Conservation (phyloP, 2,329 filamentous ascomycete genomes). For the Magnaporthiopsis incrustans region DNA sequence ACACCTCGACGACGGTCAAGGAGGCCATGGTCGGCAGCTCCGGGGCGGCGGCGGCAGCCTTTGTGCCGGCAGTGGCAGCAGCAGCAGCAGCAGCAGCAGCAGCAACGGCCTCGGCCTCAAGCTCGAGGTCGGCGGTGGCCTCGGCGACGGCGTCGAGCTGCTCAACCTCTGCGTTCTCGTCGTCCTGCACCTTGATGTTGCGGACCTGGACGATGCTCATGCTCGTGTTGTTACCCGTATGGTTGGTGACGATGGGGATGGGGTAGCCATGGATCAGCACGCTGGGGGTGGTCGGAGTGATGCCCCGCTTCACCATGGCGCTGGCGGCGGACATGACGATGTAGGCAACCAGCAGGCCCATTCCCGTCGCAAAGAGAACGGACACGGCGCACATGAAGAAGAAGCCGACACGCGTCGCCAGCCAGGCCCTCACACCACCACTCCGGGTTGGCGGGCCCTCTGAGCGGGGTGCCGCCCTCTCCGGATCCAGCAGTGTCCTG, state of each 20-base stretch:
- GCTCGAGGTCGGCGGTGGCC: background rate
- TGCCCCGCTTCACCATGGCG: too few relatives aligned
- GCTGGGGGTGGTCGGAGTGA: too few relatives aligned
- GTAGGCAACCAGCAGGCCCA: background rate
- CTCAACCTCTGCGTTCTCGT: background rate
- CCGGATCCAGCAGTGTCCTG: background rate
- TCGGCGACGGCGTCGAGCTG: background rate
- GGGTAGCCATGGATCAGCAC: background rate
- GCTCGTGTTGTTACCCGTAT: background rate
- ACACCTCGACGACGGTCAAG: background rate
- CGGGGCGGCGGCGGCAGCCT: too few relatives aligned
- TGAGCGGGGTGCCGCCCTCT: background rate
- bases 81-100: too few relatives aligned
- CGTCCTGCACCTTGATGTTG: background rate
- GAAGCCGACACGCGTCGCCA: background rate
- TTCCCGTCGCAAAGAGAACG: background rate
- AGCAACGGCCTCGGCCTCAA: background rate
- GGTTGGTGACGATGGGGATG: background rate
- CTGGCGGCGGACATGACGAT: background rate
- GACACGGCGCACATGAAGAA: background rate
- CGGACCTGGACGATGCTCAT: background rate
- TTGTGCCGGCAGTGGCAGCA: too few relatives aligned
- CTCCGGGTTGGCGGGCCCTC: background rate
- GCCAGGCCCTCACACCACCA: background rate
- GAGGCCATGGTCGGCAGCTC: background rate